These are phyloP conservation scores for Malassezia slooffiae DNA, from an alignment of 1,284 basidiomycete species.

Conservation along the genomic window DNA sequence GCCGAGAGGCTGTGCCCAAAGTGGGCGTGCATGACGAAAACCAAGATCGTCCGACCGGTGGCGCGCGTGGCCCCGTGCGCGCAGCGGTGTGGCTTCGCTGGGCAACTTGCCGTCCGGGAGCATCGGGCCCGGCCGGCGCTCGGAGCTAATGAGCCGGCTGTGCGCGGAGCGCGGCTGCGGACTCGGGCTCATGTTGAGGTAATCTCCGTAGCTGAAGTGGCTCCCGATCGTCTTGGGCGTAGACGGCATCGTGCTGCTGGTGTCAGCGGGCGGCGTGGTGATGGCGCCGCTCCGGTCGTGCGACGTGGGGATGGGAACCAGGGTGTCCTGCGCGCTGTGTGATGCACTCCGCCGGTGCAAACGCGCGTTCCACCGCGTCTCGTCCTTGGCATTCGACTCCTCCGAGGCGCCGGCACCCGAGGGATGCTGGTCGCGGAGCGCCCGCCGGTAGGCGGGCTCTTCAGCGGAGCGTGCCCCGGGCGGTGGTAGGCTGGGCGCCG, in stretches of 20 bases:
- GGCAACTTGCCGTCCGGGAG: not conserved
- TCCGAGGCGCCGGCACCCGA: too few relatives aligned
- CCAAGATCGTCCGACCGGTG: not conserved
- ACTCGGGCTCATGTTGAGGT: conserved; percentile 9
- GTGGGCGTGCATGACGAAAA: conserved; percentile 1
- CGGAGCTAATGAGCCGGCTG: not conserved
- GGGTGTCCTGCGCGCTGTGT: conserved; percentile 1
- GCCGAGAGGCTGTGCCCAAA: conserved; percentile 10
- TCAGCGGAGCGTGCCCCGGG: too few relatives aligned
- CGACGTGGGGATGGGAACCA: conserved; percentile 3
- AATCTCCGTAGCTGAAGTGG: conserved; percentile 8
- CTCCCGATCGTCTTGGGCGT: conserved; percentile 12
- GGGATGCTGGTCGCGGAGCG: too few relatives aligned
- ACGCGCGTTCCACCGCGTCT: too few relatives aligned
- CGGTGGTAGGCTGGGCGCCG: too few relatives aligned
- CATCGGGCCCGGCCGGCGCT: not conserved
- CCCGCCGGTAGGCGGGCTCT: too few relatives aligned
- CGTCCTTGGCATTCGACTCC: too few relatives aligned
- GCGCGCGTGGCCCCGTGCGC: not conserved
- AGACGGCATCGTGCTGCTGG: not conserved
- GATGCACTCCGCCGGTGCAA: conserved; percentile 9
- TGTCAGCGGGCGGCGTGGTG: conserved; percentile 7
- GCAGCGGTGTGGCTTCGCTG: not conserved
- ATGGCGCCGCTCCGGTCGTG: conserved; percentile 9
- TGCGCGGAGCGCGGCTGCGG: conserved; percentile 3